Evolutionary conservation across 352 stramenopile genomes (phyloP), one percentile per base, ranked within the genome.

Genomic region (Phytophthora vignae): DNA sequence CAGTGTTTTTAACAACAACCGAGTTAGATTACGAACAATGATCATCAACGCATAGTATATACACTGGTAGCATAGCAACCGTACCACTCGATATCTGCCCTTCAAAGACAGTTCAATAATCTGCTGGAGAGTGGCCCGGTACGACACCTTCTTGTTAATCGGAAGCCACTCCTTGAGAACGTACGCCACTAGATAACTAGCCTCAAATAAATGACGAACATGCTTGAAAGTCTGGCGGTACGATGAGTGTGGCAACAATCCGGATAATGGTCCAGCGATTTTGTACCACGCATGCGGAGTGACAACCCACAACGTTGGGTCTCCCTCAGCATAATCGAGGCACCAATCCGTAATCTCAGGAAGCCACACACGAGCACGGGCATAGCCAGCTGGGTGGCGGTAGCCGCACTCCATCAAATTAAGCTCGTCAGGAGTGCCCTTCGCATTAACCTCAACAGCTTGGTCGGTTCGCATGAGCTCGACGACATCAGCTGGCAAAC

Each of bases 341-440:
- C 89, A 96, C 89, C 89, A 96, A 63, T 96, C 89, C 7, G 85
- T 91, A 60, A 96, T 94, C 72, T 96, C 87, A 53, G 87, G 87
- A 44, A 96, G 80, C 84, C 85, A 96, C 33, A 96, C 84, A 31
- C 89, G 85, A 63, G 79, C 56, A 21, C 86, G 80, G 15, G 85
- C 79, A 64, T 91, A 93, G 12, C 83, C 76, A 25, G 67, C 25
- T 36, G 88, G 88, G 67, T 95, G 85, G 38, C 88, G 83, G 29
- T 94, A 95, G 14, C 86, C 83, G 50, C 88, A 95, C 49, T 95
- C 88, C 74, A 93, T 79, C 61, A 94, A 61, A 31, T 95, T 93
- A 4, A 95, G 69, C 48, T 93, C 80, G 40, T 95, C 88, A 21
- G 76, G 60, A 17, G 70, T 89, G 19, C 86, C 88, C 38, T 84